Base-by-base conservation (phyloP, 768 basidiomycete species). In the Sarcodon sp. region DNA sequence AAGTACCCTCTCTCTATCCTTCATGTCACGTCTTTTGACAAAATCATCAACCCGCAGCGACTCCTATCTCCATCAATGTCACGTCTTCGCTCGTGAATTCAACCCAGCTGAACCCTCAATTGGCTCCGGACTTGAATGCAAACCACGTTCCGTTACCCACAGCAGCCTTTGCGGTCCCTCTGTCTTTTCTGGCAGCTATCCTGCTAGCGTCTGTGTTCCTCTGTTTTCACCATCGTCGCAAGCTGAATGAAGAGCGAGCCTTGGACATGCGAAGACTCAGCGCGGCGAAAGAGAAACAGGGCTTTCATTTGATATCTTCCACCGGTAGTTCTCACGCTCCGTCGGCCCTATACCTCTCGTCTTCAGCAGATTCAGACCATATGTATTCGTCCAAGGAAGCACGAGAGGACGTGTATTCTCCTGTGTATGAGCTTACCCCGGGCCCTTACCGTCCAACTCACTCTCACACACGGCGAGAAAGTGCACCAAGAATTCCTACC, bases 121-220 rank as follows among this genome's bases (percentile, higher is more conserved):
- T 47, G 13, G 45, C 50, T 27, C 55, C 57, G 27, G 41, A 56
- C 7, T 52, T 59, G 43, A 54, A 54, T 27, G 56, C 55, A 7
- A 51, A 51, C 2, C 57, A 47, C 44, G 44, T 44, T 16, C 57
- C 62, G 8, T 51, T 58, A 3, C 61, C 65, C 7, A 49, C 53
- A 34, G 64, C 63, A 1, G 63, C 65, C 6, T 52, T 63, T 33
- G 64, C 63, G 32, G 60, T 66, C 15, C 65, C 65, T 1, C 60
- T 66, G 38, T 54, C 62, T 11, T 56, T 66, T 43, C 57, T 63
- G 5, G 59, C 51, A 35, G 49, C 53, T 8, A 59, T 65, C 46
- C 44, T 65, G 43, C 47, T 66, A 39, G 46, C 53, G 34, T 63
- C 63, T 0, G 53, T 47, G 34, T 53, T 53, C 3, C 50, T 64